Evolutionary conservation across 148 eudicot genomes (phyloP).

Genomic region (Gaultheria prostrata): DNA sequence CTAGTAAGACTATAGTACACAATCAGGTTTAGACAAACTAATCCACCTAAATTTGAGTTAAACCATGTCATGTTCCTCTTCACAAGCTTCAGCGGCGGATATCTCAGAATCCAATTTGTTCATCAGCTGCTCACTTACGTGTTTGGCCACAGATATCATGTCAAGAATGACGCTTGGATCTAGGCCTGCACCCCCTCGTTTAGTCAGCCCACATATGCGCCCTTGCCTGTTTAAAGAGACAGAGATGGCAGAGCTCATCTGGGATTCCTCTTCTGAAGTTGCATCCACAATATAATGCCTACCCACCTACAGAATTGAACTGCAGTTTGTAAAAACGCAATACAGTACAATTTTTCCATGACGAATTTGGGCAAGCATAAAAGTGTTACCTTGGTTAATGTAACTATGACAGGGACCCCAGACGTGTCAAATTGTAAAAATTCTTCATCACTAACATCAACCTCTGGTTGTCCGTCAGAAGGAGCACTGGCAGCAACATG

Average conservation of each 20-base stretch:
- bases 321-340: background rate
- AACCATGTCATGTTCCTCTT: slow-evolving; percentile 29
- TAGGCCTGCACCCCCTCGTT: slow-evolving; percentile 82
- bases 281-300: slow-evolving; percentile 91
- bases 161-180: slow-evolving; percentile 88
- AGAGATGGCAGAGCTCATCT: slow-evolving; percentile 87
- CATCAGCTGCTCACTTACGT: slow-evolving; percentile 70
- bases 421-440: slow-evolving; percentile 84
- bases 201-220: slow-evolving; percentile 70
- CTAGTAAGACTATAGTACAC: background rate
- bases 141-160: slow-evolving; percentile 85
- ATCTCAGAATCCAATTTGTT: slow-evolving; percentile 86
- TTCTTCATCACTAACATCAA: slow-evolving; percentile 93
- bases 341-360: background rate
- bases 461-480: slow-evolving; percentile 74
- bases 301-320: slow-evolving; percentile 53
- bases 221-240: slow-evolving; percentile 69
- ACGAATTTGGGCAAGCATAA: background rate
- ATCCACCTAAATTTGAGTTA: background rate
- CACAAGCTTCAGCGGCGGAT: slow-evolving; percentile 69
- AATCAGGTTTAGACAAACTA: background rate
- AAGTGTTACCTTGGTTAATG: slow-evolving; percentile 73
- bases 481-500: slow-evolving; percentile 57
- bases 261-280: slow-evolving; percentile 84
- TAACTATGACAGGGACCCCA: slow-evolving; percentile 73